Evolutionary conservation across 257 asterid species (phyloP).

Genomic region (Jasminum sambac): DNA sequence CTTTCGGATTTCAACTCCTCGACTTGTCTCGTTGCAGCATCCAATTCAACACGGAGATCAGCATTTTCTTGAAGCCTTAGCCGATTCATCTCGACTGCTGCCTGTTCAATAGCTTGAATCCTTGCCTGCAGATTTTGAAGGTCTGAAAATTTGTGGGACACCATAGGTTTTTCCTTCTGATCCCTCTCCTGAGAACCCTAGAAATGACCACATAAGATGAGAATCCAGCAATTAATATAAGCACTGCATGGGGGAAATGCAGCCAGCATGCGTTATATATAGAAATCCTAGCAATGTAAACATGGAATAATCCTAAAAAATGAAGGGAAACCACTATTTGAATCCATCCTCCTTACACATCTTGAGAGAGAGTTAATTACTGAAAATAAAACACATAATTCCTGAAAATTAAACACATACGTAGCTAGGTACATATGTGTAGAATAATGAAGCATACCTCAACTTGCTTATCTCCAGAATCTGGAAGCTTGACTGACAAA

Average conservation of each 20-base stretch:
- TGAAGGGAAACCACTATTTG: background rate
- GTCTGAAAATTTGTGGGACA: constrained; percentile 26
- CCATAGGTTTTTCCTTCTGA: constrained; percentile 18
- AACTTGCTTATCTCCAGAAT: constrained; percentile 18
- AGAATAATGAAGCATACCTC: constrained; percentile 29
- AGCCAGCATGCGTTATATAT: background rate
- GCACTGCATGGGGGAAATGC: background rate
- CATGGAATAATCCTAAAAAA: background rate
- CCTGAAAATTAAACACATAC: background rate
- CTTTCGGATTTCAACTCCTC: constrained; percentile 43
- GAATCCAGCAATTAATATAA: background rate
- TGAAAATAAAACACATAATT: background rate
- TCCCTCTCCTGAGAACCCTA: constrained; percentile 28
- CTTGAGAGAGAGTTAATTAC: background rate
- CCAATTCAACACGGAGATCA: constrained; percentile 33
- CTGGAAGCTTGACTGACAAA: constrained; percentile 23
- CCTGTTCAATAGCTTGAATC: constrained; percentile 37
- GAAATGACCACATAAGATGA: background rate
- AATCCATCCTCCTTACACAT: background rate
- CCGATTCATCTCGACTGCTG: constrained; percentile 26
- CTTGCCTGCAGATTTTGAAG: constrained; percentile 37
- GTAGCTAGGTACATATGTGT: background rate
- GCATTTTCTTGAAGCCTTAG: constrained; percentile 32
- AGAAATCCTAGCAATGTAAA: background rate
- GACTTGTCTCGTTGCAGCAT: constrained; percentile 41